These are phyloP conservation scores for Citrullus mucosospermus DNA, from an alignment of 306 rosid genomes.

Conservation along the genomic window DNA sequence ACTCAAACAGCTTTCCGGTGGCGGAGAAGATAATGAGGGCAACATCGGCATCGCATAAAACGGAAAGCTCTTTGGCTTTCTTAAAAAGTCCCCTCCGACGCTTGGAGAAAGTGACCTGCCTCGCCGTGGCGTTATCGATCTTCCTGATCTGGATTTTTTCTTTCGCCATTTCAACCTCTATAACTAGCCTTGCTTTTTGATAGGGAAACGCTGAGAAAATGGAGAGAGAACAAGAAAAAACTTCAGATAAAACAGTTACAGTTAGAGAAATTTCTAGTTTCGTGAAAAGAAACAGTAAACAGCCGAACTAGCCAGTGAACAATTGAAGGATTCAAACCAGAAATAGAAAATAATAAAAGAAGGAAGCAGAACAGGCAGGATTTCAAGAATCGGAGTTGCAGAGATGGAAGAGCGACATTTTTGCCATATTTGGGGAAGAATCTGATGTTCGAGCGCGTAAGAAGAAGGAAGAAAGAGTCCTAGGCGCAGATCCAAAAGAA, in stretches of 20 bases:
- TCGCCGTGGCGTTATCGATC: slow-evolving; percentile 81
- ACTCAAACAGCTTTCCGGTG: slow-evolving; percentile 79
- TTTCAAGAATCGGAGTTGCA: not conserved
- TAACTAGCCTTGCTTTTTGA: not conserved
- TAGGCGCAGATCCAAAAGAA: not conserved
- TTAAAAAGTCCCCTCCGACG: slow-evolving; percentile 76
- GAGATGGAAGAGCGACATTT: not conserved
- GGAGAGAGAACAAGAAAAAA: not conserved
- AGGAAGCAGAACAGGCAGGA: not conserved
- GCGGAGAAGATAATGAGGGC: slow-evolving; percentile 74
- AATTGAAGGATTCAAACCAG: not conserved
- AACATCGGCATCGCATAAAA: slow-evolving; percentile 88
- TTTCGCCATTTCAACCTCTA: slow-evolving; percentile 48
- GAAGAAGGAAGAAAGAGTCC: not conserved
- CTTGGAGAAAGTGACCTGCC: slow-evolving; percentile 94
- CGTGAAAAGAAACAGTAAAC: not conserved
- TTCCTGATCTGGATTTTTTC: slow-evolving; percentile 96
- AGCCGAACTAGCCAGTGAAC: not conserved
- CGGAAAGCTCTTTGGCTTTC: slow-evolving; percentile 90
- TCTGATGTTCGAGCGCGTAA: not conserved
- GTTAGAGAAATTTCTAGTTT: not conserved
- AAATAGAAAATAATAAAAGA: not conserved
- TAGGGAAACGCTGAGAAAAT: not conserved
- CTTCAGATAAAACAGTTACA: not conserved
- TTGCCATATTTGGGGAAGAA: slow-evolving; percentile 1